Percentiles rank a stretch among this genome's conserved stretches.
phyloP scores from a whole-genome alignment of 2,329 filamentous ascomycete species.

The Rutstroemia sp. region DNA sequence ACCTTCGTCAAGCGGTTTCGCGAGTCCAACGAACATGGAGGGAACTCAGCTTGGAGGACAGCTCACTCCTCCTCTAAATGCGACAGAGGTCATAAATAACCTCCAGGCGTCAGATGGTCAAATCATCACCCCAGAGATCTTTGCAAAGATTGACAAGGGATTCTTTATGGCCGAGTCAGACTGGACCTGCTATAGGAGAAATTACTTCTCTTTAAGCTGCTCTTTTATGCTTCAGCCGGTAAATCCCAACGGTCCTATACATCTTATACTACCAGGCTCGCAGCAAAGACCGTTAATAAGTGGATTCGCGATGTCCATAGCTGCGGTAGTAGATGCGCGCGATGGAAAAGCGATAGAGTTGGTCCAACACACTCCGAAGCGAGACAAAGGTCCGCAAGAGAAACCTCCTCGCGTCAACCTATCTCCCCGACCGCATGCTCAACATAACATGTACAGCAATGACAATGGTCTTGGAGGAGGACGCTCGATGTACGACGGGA shows the following conservation, averaged over 20 bases:
- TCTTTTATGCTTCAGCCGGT: conserved; percentile 50
- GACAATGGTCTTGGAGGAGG: conserved; percentile 18
- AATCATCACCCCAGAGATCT: conserved; percentile 51
- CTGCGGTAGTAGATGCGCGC: conserved; percentile 56
- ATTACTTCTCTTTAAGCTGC: conserved; percentile 64
- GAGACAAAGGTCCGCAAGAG: conserved; percentile 62
- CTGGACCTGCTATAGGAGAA: conserved; percentile 69
- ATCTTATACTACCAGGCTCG: conserved; percentile 22
- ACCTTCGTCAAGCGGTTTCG: conserved; percentile 29
- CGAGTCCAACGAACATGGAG: conserved; percentile 30
- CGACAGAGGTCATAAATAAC: conserved; percentile 36
- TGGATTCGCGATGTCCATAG: conserved; percentile 57
- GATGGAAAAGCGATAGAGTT: conserved; percentile 59
- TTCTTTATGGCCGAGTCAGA: conserved; percentile 59
- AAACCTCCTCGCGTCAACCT: conserved; percentile 45
- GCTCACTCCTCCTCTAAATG: conserved; percentile 29
- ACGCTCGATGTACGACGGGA: conserved; percentile 16
- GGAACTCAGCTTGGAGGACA: conserved; percentile 16
- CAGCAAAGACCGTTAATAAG: conserved; percentile 36
- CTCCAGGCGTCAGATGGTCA: conserved; percentile 43
- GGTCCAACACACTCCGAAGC: conserved; percentile 70
- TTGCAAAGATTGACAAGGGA: conserved; percentile 63
- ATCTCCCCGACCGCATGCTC: conserved; percentile 24
- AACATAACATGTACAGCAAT: conserved; percentile 20
- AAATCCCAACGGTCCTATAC: conserved; percentile 36